A percentile compares a stretch with the other conserved stretches of the same genome.
These are phyloP conservation scores for Glarea lozoyensis DNA, from an alignment of 495 filamentous ascomycete species.

Conservation along the genomic window DNA sequence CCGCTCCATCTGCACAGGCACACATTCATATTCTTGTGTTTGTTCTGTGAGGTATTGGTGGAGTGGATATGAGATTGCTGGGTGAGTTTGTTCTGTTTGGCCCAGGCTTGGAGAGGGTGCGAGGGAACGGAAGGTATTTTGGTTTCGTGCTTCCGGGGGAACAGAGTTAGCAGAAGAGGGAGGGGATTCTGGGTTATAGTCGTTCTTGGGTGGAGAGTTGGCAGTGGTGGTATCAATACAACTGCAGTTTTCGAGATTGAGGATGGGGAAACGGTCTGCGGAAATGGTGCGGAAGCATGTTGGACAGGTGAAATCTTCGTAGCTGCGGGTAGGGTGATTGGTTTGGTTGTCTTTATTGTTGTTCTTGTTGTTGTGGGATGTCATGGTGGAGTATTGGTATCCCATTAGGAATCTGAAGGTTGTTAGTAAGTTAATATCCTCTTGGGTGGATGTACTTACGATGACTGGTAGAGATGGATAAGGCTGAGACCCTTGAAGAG, in stretches of 20 bases:
- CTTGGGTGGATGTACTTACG: no score
- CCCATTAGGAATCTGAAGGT: no score
- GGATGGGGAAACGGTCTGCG: slow-evolving; percentile 18
- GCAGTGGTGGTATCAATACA: slow-evolving; percentile 14
- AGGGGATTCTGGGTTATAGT: slow-evolving; percentile 7
- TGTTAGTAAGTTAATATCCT: no score
- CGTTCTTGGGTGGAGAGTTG: background rate
- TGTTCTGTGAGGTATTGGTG: no score
- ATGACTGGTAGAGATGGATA: no score
- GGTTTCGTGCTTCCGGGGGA: background rate
- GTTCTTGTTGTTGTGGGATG: no score
- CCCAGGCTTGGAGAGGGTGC: background rate
- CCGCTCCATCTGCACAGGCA: no score
- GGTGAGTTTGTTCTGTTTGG: no score
- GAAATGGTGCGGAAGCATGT: slow-evolving; percentile 14
- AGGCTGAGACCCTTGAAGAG: no score
- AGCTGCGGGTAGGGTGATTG: background rate
- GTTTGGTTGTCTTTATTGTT: slow-evolving; percentile 1
- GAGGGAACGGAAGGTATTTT: background rate
- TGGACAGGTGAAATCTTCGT: slow-evolving; percentile 7
- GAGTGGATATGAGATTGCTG: no score
- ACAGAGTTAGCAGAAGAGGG: slow-evolving; percentile 9
- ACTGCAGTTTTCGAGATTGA: slow-evolving; percentile 24
- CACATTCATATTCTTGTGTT: no score
- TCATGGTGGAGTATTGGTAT: no score